Evolutionary conservation across 805 yeast species (phyloP).

Genomic region (Cephaloascus fragrans): DNA sequence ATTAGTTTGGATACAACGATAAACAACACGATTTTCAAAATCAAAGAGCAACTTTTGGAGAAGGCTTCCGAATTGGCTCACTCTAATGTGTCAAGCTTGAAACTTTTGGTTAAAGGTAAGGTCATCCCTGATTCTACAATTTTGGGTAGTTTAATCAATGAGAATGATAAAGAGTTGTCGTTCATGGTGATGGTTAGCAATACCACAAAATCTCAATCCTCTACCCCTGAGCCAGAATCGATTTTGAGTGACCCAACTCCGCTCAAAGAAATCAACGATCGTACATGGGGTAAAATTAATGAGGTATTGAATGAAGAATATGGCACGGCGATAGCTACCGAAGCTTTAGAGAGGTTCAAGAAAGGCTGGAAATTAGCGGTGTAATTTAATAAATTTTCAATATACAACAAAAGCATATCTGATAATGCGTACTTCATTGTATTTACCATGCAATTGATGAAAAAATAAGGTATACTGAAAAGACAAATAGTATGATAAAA

Average conservation of each 20-base stretch:
- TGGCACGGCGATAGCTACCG: conserved; percentile 14
- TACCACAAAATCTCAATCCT: neutral
- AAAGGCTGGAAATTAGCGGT: conserved; percentile 27
- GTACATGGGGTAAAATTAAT: conserved; percentile 38
- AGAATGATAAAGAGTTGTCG: conserved; percentile 16
- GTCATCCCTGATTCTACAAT: conserved; percentile 44
- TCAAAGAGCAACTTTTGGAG: conserved; percentile 26
- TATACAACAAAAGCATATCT: no score
- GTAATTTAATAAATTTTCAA: no score
- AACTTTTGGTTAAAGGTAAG: conserved; percentile 51
- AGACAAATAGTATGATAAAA: no score
- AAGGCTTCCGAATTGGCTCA: conserved; percentile 17
- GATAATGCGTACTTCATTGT: no score
- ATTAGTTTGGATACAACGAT: conserved; percentile 14
- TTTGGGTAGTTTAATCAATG: conserved; percentile 15
- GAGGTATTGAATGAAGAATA: conserved; percentile 21
- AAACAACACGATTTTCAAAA: conserved; percentile 21
- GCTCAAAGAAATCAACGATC: conserved; percentile 2
- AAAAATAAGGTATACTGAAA: no score
- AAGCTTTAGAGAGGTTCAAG: conserved; percentile 20
- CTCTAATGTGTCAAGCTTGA: conserved; percentile 28
- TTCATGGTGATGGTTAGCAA: conserved; percentile 34
- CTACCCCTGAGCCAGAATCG: neutral
- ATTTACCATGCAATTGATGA: no score
- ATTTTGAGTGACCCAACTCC: conserved; percentile 1